Base-by-base conservation (phyloP, 148 eudicot genomes). In the Fagopyrum tataricum region DNA sequence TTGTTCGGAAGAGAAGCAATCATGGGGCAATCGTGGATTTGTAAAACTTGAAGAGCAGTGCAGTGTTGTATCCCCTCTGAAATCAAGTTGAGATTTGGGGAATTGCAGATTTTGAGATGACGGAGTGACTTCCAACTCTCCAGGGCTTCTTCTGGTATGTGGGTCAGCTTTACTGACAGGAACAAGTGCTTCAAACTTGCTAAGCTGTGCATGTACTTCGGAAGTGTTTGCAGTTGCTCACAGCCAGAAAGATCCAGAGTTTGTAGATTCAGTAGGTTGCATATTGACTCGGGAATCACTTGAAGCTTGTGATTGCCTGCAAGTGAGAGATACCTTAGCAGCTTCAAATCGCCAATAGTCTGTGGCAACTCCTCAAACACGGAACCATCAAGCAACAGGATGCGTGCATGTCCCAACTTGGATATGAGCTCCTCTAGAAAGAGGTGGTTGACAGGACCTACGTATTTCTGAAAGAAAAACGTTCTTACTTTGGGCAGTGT, bases 281-380 rank as follows among this genome's bases (percentile, higher is more conserved):
- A 5, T 21, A 76, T 73, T 17, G 79, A 76, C 12, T 26, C 23
- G 2, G 80, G 77, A 0, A 78, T 68, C 47, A 7, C 44, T 21
- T 56, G n/a, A 5, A 78, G 47, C 0, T 41, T 17, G 0, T 10
- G 0, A 64, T 76, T 76, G 2, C 0, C 8, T n/a, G 40, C 10
- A 11, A 78, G 79, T 51, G 76, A 47, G 37, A 82, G 72, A 76
- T 76, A 73, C 72, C 84, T 73, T 75, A 82, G 39, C 58, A 70
- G 79, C 37, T 67, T 31, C 53, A 82, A 15, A 4, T 62, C 18
- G 24, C 73, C 75, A 43, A 82, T 70, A 3, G 73, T 41, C 9
- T 76, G 41, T 0, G 79, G 71, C 21, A 78, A 59, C 23, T 15
- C 12, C 23, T 44, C 41, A 2, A 79, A 12, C 6, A 8, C 46